These are phyloP conservation scores for Collybia nuda DNA, from an alignment of 768 basidiomycete species.

Conservation along the genomic window DNA sequence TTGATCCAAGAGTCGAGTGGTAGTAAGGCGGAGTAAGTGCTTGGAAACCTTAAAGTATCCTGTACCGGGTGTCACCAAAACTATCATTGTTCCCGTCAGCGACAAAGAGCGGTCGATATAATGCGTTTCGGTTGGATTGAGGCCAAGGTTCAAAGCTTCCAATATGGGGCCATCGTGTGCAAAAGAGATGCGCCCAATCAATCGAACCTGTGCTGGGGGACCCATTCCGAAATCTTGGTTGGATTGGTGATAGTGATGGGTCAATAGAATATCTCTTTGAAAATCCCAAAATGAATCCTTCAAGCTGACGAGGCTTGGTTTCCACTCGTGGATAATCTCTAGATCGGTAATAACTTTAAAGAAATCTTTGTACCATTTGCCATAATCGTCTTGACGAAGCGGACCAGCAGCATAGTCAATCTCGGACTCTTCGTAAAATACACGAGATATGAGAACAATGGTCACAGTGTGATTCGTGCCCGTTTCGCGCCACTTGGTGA, in stretches of 20 bases:
- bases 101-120: conserved; percentile 94
- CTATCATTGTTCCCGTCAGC: conserved; percentile 80
- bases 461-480: conserved; percentile 93
- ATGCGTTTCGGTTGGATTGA: conserved; percentile 92
- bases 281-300: conserved; percentile 91
- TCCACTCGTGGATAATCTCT: conserved; percentile 87
- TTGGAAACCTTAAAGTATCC: conserved; percentile 94
- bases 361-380: conserved; percentile 90
- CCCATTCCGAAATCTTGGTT: conserved; percentile 44
- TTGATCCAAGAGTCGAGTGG: conserved; percentile 90
- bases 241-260: conserved; percentile 84
- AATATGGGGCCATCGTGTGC: conserved; percentile 96
- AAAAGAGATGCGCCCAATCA: conserved; percentile 77
- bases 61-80: conserved; percentile 90
- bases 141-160: conserved; percentile 89
- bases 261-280: conserved; percentile 86
- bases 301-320: conserved; percentile 78
- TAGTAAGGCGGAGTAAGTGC: conserved; percentile 85
- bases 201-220: conserved; percentile 56
- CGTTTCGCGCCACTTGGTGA: conserved; percentile 79
- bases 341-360: conserved; percentile 95
- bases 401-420: conserved; percentile 83
- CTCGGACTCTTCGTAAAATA: conserved; percentile 83
- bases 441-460: conserved; percentile 91
- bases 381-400: conserved; percentile 71